These are phyloP conservation scores for Ganoderma leucocontextum DNA, from an alignment of 1,284 basidiomycete genomes.

Conservation along the genomic window DNA sequence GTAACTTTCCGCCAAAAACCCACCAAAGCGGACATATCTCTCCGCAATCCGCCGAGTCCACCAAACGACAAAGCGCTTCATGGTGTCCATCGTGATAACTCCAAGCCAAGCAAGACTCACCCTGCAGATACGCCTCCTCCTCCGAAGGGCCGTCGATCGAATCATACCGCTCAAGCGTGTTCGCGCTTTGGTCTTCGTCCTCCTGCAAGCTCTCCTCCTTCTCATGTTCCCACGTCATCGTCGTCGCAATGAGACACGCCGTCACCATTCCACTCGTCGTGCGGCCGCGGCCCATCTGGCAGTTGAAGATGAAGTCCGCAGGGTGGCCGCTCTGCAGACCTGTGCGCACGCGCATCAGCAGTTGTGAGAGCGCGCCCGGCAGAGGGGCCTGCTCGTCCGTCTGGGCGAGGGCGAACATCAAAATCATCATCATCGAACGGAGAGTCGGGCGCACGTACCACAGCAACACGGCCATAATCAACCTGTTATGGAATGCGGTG, in stretches of 20 bases:
- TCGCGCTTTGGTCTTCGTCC: constrained; percentile 47
- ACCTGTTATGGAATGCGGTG: constrained; percentile 57
- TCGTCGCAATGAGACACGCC: constrained; percentile 87
- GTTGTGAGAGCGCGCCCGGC: constrained; percentile 82
- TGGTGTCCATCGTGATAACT: background rate
- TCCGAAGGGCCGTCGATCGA: constrained; percentile 82
- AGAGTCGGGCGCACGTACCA: constrained; percentile 59
- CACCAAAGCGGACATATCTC: background rate
- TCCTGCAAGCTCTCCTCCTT: constrained; percentile 40
- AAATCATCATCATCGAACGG: constrained; percentile 10
- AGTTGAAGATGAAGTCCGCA: constrained; percentile 88
- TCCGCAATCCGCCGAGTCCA: background rate
- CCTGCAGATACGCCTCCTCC: constrained; percentile 87
- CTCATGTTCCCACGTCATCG: constrained; percentile 66
- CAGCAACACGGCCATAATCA: constrained; percentile 88
- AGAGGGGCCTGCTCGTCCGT: constrained; percentile 97
- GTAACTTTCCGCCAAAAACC: background rate
- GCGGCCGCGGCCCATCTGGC: constrained; percentile 86
- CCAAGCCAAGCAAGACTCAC: constrained; percentile 49
- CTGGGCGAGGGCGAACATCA: constrained; percentile 48
- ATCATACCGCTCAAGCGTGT: constrained; percentile 60
- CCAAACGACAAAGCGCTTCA: background rate
- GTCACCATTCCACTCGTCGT: constrained; percentile 95
- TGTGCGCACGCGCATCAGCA: constrained; percentile 77
- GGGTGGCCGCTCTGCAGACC: constrained; percentile 62